phyloP scores from a whole-genome alignment of 176 grass and related monocot genomes.

The Triticum monococcum region DNA sequence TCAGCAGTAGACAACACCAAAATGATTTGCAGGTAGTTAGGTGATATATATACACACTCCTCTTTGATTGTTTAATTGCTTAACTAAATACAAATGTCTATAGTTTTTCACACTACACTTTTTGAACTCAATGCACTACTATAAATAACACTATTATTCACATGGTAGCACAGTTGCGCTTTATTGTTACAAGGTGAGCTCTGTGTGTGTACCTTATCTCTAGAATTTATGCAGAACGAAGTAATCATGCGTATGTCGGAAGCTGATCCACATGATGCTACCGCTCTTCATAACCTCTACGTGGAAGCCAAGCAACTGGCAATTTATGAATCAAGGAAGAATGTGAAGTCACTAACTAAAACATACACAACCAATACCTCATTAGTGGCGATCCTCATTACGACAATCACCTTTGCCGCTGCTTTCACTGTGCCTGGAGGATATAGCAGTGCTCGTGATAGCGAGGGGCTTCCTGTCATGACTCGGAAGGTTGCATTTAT shows the following conservation, averaged over 20 bases:
- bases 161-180: not conserved
- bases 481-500: no score
- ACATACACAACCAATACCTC: no score
- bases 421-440: no score
- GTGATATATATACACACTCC: no score
- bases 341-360: no score
- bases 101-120: not conserved
- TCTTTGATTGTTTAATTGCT: not conserved
- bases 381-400: no score
- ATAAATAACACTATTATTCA: not conserved
- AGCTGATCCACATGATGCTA: not conserved
- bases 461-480: no score
- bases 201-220: not conserved
- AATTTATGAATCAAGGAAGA: no score
- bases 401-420: no score
- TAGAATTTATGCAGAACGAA: not conserved
- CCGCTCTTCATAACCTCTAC: not conserved
- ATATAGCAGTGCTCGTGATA: no score
- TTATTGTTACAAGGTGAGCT: not conserved
- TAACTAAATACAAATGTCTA: not conserved
- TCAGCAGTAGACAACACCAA: no score
- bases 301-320: not conserved
- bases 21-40: not conserved
- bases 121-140: not conserved
- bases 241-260: not conserved